Conservation (phyloP, 1,284 basidiomycete species). For the Ganoderma meredithae region DNA sequence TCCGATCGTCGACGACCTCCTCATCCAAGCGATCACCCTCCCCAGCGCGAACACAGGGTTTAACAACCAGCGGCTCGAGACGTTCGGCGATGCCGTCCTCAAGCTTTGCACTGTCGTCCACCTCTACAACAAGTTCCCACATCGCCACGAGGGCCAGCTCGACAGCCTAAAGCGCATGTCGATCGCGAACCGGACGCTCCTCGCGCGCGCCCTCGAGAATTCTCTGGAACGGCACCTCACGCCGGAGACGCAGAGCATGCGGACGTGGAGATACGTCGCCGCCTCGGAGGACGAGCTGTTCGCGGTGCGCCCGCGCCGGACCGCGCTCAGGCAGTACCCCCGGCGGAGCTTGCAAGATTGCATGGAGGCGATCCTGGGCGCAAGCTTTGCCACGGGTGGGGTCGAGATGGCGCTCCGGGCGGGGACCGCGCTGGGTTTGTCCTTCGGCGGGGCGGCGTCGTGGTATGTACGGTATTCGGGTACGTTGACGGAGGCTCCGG, state of each 20-base stretch:
- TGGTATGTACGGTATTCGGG: conserved; percentile 64
- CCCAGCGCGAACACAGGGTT: conserved; percentile 67
- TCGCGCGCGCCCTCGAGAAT: conserved; percentile 68
- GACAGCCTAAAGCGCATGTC: conserved; percentile 65
- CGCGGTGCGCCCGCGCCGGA: conserved; percentile 38
- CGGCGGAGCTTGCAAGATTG: conserved; percentile 83
- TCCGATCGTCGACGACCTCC: conserved; percentile 58
- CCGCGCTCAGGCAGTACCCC: conserved; percentile 52
- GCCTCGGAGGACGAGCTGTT: conserved; percentile 44
- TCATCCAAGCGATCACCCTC: conserved; percentile 78
- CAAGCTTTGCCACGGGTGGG: conserved; percentile 74
- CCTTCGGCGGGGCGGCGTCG: conserved; percentile 71
- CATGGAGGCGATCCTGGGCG: conserved; percentile 84
- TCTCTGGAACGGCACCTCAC: conserved; percentile 70
- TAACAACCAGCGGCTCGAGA: conserved; percentile 86
- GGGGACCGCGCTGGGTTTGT: conserved; percentile 69
- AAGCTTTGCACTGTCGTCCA: conserved; percentile 80
- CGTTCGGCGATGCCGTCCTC: conserved; percentile 83
- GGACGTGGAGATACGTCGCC: conserved; percentile 66
- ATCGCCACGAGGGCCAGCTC: conserved; percentile 84
- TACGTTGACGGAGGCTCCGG: conserved; percentile 40
- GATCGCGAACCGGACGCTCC: conserved; percentile 74
- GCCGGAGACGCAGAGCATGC: conserved; percentile 61
- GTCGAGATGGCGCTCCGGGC: conserved; percentile 70
- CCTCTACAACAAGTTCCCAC: conserved; percentile 75